A percentile compares a stretch with the other conserved stretches of the same genome.
phyloP scores from a whole-genome alignment of 345 rosid genomes.

The Abelmoschus esculentus region DNA sequence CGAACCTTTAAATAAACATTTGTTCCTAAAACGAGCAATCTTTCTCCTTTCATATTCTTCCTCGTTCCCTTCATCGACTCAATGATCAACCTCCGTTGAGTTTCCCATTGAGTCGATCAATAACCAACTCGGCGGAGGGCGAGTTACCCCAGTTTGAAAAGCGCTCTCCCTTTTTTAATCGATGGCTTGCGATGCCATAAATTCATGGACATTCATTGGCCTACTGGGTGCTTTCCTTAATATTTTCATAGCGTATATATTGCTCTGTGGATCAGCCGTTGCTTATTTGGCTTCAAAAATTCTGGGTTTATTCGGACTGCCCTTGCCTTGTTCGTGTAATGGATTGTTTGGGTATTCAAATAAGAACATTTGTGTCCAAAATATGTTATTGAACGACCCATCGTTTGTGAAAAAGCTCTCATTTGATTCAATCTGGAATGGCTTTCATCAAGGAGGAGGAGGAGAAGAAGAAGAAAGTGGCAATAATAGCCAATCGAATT shows the following conservation, averaged over 20 bases:
- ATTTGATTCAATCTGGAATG: slow-evolving; percentile 35
- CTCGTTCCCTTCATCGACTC: neutral
- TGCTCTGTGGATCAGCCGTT: slow-evolving; percentile 44
- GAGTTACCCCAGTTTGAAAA: neutral
- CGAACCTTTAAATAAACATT: neutral
- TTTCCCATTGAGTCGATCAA: neutral
- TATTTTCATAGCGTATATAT: slow-evolving; percentile 37
- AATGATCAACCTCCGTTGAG: neutral
- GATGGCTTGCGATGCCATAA: slow-evolving; percentile 40
- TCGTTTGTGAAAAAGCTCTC: slow-evolving; percentile 30
- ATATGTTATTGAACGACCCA: slow-evolving; percentile 28
- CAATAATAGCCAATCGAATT: neutral
- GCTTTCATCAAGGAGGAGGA: neutral
- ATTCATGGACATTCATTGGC: slow-evolving; percentile 46
- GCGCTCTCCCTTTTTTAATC: neutral
- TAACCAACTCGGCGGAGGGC: slow-evolving; percentile 1
- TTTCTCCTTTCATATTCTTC: neutral
- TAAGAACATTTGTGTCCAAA: slow-evolving; percentile 40
- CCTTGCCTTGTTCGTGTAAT: slow-evolving; percentile 58
- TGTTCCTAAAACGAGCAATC: neutral
- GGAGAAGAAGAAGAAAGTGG: neutral
- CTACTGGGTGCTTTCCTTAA: slow-evolving; percentile 59
- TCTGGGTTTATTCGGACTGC: slow-evolving; percentile 43
- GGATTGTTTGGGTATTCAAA: slow-evolving; percentile 34
- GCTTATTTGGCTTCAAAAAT: slow-evolving; percentile 43